A percentile compares a stretch with the other conserved stretches of the same genome.
Evolutionary conservation across 2,329 filamentous ascomycete genomes (phyloP).

Genomic region (Teratosphaeriaceae sp.): DNA sequence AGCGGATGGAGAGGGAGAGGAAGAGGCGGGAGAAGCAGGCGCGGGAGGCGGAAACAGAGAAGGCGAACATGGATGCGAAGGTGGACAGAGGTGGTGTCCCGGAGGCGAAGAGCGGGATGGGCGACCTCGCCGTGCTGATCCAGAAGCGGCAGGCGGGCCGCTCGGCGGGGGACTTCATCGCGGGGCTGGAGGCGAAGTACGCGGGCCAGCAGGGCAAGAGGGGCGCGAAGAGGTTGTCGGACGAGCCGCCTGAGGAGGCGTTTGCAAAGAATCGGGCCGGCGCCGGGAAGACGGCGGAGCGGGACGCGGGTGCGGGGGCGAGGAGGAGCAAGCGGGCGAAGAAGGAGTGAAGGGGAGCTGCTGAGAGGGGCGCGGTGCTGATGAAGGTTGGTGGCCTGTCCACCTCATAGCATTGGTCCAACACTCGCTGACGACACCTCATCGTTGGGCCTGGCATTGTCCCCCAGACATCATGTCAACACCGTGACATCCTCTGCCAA

Average conservation of each 20-base stretch:
- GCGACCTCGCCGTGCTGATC: slow-evolving; percentile 67
- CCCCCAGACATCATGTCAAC: too few relatives aligned
- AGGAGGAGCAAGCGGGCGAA: slow-evolving; percentile 18
- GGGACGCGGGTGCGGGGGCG: slow-evolving; percentile 9
- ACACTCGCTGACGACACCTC: too few relatives aligned
- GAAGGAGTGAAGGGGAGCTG: slow-evolving; percentile 8
- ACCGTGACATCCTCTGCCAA: too few relatives aligned
- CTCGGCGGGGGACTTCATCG: slow-evolving; percentile 53
- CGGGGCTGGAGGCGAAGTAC: slow-evolving; percentile 73
- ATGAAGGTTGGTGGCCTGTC: too few relatives aligned
- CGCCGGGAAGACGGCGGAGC: slow-evolving; percentile 20
- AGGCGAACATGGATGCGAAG: slow-evolving; percentile 68
- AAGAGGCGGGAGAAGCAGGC: slow-evolving; percentile 67
- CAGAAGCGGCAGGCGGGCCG: slow-evolving; percentile 61
- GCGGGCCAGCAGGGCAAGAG: slow-evolving; percentile 39
- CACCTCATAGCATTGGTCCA: too few relatives aligned
- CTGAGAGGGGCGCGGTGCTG: too few relatives aligned
- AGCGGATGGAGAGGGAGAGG: slow-evolving; percentile 51
- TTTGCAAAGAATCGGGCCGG: slow-evolving; percentile 43
- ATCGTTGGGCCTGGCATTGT: too few relatives aligned
- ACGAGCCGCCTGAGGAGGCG: slow-evolving; percentile 58
- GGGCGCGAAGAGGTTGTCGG: slow-evolving; percentile 41
- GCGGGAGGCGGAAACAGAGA: slow-evolving; percentile 63
- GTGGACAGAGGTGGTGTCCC: too few relatives aligned
- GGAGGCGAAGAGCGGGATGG: too few relatives aligned